Evolutionary conservation across 1,139 yeast genomes (phyloP).

Genomic region (Nematodospora anomalae): DNA sequence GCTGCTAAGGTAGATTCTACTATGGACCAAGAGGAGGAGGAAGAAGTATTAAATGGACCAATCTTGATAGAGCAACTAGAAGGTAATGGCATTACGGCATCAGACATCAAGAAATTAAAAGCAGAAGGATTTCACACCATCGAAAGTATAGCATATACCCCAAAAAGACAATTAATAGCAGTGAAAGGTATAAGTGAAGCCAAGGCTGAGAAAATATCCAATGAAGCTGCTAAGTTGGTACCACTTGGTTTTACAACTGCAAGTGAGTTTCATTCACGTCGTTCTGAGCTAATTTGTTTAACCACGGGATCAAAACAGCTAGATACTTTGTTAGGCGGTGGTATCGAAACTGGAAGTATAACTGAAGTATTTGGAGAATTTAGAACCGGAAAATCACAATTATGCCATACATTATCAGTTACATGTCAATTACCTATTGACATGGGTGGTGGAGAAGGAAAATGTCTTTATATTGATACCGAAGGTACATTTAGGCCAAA

Average conservation of each 20-base stretch:
- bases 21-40: constrained; percentile 20
- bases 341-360: constrained; percentile 94
- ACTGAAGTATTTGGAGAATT: constrained; percentile 98
- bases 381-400: constrained; percentile 95
- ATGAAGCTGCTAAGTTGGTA: constrained; percentile 82
- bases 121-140: constrained; percentile 88
- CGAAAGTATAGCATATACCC: constrained; percentile 86
- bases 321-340: constrained; percentile 94
- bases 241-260: constrained; percentile 99
- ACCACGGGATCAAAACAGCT: constrained; percentile 95
- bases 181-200: constrained; percentile 95
- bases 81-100: constrained; percentile 83
- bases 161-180: constrained; percentile 70
- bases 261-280: constrained; percentile 85
- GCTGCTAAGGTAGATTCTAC: constrained; percentile 4
- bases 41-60: constrained; percentile 42
- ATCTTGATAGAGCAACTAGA: constrained; percentile 50
- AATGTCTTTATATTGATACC: constrained; percentile 92
- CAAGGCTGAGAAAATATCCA: constrained; percentile 82
- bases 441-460: constrained; percentile 99
- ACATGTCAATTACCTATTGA: constrained; percentile 96
- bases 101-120: constrained; percentile 77
- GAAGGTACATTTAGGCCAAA: constrained; percentile 97
- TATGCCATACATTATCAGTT: constrained; percentile 95
- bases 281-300: constrained; percentile 86